Evolutionary conservation across 169 alveolate species (phyloP).

Genomic region (Pseudocohnilembus persalinus): DNA sequence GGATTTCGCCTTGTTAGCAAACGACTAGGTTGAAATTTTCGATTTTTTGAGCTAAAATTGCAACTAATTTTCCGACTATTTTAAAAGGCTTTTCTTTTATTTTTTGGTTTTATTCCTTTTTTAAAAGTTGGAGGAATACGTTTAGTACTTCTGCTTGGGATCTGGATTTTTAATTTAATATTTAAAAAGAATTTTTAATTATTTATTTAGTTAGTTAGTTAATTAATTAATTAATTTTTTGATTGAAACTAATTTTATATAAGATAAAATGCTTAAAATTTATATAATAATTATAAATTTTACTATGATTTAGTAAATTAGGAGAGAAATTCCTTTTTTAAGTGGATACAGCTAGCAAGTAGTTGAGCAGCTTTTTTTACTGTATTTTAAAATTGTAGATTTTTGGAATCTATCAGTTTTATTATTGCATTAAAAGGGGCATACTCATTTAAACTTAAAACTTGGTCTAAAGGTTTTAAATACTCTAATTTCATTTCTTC

Average conservation of each 20-base stretch:
- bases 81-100: not conserved
- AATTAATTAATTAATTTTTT: too few relatives aligned
- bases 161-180: too few relatives aligned
- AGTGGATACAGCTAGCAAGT: not conserved
- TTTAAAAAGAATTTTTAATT: too few relatives aligned
- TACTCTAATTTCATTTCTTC: not conserved
- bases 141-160: too few relatives aligned
- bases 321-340: not conserved
- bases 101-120: not conserved
- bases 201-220: too few relatives aligned
- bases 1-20: not conserved
- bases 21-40: not conserved
- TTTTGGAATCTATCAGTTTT: not conserved
- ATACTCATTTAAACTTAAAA: not conserved
- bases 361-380: not conserved
- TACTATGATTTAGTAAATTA: too few relatives aligned
- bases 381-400: not conserved
- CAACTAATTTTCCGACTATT: not conserved
- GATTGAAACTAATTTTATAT: too few relatives aligned
- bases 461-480: not conserved
- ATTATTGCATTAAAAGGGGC: not conserved
- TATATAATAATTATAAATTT: too few relatives aligned
- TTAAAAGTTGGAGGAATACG: not conserved
- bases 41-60: not conserved
- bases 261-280: too few relatives aligned